Evolutionary conservation across 2,329 filamentous ascomycete species (phyloP), one percentile per base, ranked within the genome.

Genomic region (Scorias spongiosa): DNA sequence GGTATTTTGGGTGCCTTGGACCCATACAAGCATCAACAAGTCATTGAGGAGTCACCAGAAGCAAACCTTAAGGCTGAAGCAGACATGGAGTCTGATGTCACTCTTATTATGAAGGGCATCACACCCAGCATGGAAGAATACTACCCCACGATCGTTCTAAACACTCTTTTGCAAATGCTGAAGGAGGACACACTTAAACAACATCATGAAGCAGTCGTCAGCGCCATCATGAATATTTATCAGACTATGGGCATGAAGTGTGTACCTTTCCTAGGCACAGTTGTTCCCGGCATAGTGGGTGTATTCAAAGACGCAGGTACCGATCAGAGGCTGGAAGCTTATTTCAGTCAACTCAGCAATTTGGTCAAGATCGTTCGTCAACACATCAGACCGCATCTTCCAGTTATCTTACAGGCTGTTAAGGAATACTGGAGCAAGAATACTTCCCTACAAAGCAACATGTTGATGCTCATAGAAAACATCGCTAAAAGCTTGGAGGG

Each of bases 211-310:
- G 79, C 82, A 10, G 89, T 96, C 11, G 91, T 98, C 42, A 91
- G 96, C 61, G 91, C 91, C 5, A 93, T 98, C 54, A 96, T 98
- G 80, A 94, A 86, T 54, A 98, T 98, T 46, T 98, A 98, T 66
- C 84, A 91, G 54, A 98, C 93, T 0, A 74, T 98, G 48, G 91
- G 91, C 2, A 68, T 98, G 54, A 94, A 96, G 60, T 98, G 91
- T 60, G 89, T 98, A 8, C 84, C 86, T 0, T 98, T 96, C 63
- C 75, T 98, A 1, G 83, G 84, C 48, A 82, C 91, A 48, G 95
- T 98, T 48, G 84, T 98, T 29, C 91, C 93, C 0, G 91, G 87
- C 0, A 98, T 98, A 57, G 73, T 98, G 37, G 72, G 78, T 12
- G 89, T 98, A 44, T 94, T 98, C 48, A 76, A 82, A 52, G 82